Evolutionary conservation across 2,329 filamentous ascomycete genomes (phyloP), one percentile per base, ranked within the genome.

Genomic region (Fusarium musae): DNA sequence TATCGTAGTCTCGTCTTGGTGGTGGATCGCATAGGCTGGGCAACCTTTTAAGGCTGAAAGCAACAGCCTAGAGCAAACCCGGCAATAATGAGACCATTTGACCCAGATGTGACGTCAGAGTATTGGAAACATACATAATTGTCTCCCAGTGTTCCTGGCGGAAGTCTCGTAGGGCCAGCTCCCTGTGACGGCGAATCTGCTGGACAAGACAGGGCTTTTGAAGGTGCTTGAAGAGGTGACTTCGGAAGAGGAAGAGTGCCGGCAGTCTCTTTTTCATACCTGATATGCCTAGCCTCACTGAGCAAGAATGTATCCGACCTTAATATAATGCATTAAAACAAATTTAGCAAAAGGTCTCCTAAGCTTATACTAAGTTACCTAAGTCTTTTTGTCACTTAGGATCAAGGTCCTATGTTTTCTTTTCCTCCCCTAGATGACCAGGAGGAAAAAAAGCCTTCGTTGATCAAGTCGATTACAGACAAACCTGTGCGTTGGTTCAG

Each of bases 71-170:
- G 54, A 56, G 59, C 57, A 63, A 59, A 56, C 50, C 52, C 40
- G 52, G 73, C 62, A 30, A 63, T 47, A 28, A 26, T 28, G 26
- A 65, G 46, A n/a, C n/a, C 26, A 63, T 36, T 17, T 65, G 47
- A 63, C 58, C 46, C 47, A 57, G 66, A 54, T 70, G 65, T 73
- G 75, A 76, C 72, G 72, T 72, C 49, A 56, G 34, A 44, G 46
- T 46, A 6, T 26, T 52, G 37, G 23, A 21, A 32, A 46, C 17
- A 47, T 32, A 46, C 12, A 46, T 43, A 46, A 16, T 21, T 70
- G 49, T 59, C 54, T 61, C 43, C 50, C 57, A 40, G 56, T 52
- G 28, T 46, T 46, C 43, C 43, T 46, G 43, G 23, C 23, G 17
- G 23, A 46, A 28, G 43, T 26, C 23, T 46, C 23, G 43, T 19